These are phyloP conservation scores for Gossypium rotundifolium DNA, from an alignment of 345 rosid genomes.

Conservation along the genomic window DNA sequence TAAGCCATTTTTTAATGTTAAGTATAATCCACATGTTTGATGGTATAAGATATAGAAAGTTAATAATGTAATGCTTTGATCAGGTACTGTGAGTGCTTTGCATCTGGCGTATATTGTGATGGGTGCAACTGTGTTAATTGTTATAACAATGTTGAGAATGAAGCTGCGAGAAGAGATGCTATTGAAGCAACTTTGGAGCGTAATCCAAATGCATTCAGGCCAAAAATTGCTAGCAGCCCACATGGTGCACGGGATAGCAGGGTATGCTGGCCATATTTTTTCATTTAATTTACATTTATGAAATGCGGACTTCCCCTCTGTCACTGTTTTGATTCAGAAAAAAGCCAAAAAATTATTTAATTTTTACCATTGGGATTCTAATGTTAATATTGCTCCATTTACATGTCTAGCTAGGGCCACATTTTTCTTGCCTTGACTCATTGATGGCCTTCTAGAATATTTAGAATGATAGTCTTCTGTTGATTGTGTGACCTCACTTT, in stretches of 20 bases:
- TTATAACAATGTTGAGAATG: slow-evolving; percentile 88
- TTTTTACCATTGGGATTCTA: background rate
- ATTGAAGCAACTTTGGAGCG: slow-evolving; percentile 93
- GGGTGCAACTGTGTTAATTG: slow-evolving; percentile 98
- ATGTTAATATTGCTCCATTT: background rate
- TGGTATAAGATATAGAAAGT: slow-evolving; percentile 5
- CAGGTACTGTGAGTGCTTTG: slow-evolving; percentile 99
- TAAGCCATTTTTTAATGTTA: background rate
- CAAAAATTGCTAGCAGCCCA: slow-evolving; percentile 98
- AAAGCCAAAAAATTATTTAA: background rate
- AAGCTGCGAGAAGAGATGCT: slow-evolving; percentile 87
- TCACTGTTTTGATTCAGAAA: background rate
- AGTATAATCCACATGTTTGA: background rate
- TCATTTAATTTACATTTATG: background rate
- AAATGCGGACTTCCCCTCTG: background rate
- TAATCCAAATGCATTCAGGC: slow-evolving; percentile 97
- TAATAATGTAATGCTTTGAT: slow-evolving; percentile 17
- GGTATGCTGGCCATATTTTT: slow-evolving; percentile 32
- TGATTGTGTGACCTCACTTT: background rate
- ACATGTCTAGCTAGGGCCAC: background rate
- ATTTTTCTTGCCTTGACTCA: background rate
- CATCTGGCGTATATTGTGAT: slow-evolving; percentile 95
- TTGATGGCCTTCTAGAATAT: background rate
- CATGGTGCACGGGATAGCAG: slow-evolving; percentile 66
- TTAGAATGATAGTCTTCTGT: background rate